phyloP scores from a whole-genome alignment of 2,329 filamentous ascomycete genomes.

The Arthrobotrys sphaeroides region DNA sequence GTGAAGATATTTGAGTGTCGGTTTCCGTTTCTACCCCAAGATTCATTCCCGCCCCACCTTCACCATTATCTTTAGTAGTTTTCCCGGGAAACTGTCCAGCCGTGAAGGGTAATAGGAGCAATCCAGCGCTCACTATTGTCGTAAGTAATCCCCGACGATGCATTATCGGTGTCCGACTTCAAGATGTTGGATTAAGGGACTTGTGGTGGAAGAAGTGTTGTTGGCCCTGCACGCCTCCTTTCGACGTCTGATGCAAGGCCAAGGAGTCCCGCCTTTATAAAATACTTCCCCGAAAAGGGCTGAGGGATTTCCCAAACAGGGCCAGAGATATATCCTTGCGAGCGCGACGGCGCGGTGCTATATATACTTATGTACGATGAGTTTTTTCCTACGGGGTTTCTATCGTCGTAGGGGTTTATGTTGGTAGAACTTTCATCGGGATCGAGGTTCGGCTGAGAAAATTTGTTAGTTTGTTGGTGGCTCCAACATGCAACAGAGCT shows the following conservation, averaged over 20 bases:
- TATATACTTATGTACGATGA: conserved; percentile 26
- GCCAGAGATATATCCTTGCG: background rate
- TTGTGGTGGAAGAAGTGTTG: conserved; percentile 42
- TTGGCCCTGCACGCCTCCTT: conserved; percentile 19
- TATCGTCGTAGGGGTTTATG: conserved; percentile 10
- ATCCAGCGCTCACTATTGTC: conserved; percentile 23
- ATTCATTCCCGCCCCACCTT: background rate
- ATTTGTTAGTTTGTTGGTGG: conserved; percentile 1
- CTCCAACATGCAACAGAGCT: conserved; percentile 6
- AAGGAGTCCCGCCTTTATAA: conserved; percentile 21
- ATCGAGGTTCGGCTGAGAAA: conserved; percentile 21
- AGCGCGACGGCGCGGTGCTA: conserved; percentile 1
- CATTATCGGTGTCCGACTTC: conserved; percentile 29
- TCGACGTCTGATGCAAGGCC: conserved; percentile 35
- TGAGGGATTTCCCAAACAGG: conserved; percentile 29
- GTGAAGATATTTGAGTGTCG: background rate
- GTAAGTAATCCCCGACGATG: conserved; percentile 36
- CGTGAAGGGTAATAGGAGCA: conserved; percentile 22
- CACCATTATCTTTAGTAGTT: conserved; percentile 15
- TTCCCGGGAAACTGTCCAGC: conserved; percentile 37
- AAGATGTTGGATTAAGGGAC: conserved; percentile 25
- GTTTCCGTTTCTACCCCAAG: background rate
- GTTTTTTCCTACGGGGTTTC: background rate
- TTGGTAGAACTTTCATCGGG: conserved; percentile 22
- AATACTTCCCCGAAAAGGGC: conserved; percentile 29